Percentiles rank a stretch among this genome's conserved stretches.
phyloP scores from a whole-genome alignment of 2,329 filamentous ascomycete species.

The Cladosporium cucumerinum region DNA sequence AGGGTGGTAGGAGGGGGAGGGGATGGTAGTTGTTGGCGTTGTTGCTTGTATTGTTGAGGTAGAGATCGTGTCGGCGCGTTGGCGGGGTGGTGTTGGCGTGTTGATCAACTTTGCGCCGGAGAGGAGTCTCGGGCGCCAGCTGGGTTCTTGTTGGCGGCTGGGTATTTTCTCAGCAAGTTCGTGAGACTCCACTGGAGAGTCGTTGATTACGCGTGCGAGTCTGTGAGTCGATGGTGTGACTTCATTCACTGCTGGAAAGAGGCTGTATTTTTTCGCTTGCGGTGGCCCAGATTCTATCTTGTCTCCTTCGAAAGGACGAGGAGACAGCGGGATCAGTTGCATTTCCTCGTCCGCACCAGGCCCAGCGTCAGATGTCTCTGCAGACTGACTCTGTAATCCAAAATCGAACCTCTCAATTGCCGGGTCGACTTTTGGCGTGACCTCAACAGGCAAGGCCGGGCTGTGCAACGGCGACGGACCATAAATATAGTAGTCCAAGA shows the following conservation, averaged over 20 bases:
- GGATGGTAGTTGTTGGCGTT: constrained; percentile 19
- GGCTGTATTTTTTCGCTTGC: constrained; percentile 25
- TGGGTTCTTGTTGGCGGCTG: background rate
- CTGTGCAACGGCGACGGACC: constrained; percentile 25
- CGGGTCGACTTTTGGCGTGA: constrained; percentile 22
- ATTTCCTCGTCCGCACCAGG: constrained; percentile 19
- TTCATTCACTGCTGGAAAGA: constrained; percentile 29
- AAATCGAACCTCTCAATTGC: constrained; percentile 32
- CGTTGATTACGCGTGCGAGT: constrained; percentile 9
- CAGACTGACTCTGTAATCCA: constrained; percentile 17
- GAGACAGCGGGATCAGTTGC: constrained; percentile 19
- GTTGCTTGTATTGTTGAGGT: background rate
- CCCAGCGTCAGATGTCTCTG: constrained; percentile 6
- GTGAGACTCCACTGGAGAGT: background rate
- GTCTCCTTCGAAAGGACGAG: constrained; percentile 15
- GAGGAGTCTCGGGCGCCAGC: constrained; percentile 1
- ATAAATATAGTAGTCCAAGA: constrained; percentile 32
- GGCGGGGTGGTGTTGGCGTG: background rate
- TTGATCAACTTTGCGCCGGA: background rate
- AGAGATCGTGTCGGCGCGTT: background rate
- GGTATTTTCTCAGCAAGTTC: background rate
- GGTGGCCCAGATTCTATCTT: constrained; percentile 1
- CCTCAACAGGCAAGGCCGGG: constrained; percentile 18
- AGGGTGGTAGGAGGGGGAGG: constrained; percentile 24
- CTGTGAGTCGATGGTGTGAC: constrained; percentile 19